Evolutionary conservation across 768 basidiomycete species (phyloP), one percentile per base, ranked within the genome.

Genomic region (Lactarius sp.): DNA sequence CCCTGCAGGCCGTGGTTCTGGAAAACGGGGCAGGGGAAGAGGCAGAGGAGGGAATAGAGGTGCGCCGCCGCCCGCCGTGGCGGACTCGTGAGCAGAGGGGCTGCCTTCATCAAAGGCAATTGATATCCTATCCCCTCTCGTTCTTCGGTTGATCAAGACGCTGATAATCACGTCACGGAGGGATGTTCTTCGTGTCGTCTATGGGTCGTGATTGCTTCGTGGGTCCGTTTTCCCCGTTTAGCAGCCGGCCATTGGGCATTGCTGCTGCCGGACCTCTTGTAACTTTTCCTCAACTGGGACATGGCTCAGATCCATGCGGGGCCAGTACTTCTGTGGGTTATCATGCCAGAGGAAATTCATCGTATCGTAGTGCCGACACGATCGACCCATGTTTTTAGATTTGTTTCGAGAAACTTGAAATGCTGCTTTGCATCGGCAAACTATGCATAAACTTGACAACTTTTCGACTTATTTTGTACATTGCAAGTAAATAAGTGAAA

Each of bases 1-100:
- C 8, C n/a, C 37, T 2, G 6, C 52, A 0, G 27, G 27, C 10
- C 63, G 63, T 12, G 57, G 62, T 47, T 31, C 36, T 4, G 63
- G 58, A 7, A 64, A n/a, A 42, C 57, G 62, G 22, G 62, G 62
- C 27, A 53, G 62, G 10, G 62, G 62, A 27, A 59, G 62, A 41
- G 58, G 62, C 52, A 49, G 62, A 42, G 62, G 62, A 9, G 62
- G 57, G 18, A 42, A 50, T 31, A 49, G 58, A 64, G 62, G 57
- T 8, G 57, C n/a, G 14, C 12, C 54, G 6, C 8, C 52, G 14
- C 31, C 22, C 13, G 6, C 42, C 6, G 16, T 18, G 12, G 52
- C 44, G 34, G 62, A 64, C 36, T 54, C 62, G 4, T 64, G 37
- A 64, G 13, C 18, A 12, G 22, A 58, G 33, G 3, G 18, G n/a